phyloP scores from a whole-genome alignment of 177 flowering plant genomes.

The Vitis hybrid region DNA sequence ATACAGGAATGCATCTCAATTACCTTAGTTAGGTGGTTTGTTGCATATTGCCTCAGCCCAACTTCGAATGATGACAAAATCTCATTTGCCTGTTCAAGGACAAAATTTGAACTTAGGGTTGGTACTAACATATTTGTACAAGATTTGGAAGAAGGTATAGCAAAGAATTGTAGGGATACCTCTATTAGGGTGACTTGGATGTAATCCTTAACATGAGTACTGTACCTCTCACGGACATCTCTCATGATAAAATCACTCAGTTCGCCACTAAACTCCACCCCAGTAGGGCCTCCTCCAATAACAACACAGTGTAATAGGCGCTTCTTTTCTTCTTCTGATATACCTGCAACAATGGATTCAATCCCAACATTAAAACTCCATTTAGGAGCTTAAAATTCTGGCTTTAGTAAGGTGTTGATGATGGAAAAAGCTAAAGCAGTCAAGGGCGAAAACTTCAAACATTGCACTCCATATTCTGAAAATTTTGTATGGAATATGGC shows the following conservation, averaged over 20 bases:
- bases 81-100: constrained; percentile 69
- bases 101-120: neutral
- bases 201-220: constrained; percentile 70
- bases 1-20: neutral
- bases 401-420: neutral
- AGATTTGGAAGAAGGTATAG: neutral
- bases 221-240: constrained; percentile 64
- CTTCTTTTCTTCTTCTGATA: constrained; percentile 73
- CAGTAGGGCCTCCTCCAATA: constrained; percentile 93
- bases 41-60: constrained; percentile 70
- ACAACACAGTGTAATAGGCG: constrained; percentile 82
- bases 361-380: constrained; percentile 2
- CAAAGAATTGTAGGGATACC: constrained; percentile 33
- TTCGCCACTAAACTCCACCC: constrained; percentile 92
- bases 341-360: constrained; percentile 43
- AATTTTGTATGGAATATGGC: too few species aligned
- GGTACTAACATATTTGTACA: too few species aligned
- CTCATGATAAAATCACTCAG: constrained; percentile 80
- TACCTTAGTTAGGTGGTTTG: constrained; percentile 79
- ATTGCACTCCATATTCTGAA: too few species aligned
- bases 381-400: neutral
- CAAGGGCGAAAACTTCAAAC: too few species aligned
- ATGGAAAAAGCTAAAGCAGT: too few species aligned
- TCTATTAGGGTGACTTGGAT: constrained; percentile 79
- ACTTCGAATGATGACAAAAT: constrained; percentile 83